Percentiles rank a stretch among this genome's conserved stretches.
These are phyloP conservation scores for Suillus fuscotomentosus DNA, from an alignment of 768 basidiomycete species.

Conservation along the genomic window DNA sequence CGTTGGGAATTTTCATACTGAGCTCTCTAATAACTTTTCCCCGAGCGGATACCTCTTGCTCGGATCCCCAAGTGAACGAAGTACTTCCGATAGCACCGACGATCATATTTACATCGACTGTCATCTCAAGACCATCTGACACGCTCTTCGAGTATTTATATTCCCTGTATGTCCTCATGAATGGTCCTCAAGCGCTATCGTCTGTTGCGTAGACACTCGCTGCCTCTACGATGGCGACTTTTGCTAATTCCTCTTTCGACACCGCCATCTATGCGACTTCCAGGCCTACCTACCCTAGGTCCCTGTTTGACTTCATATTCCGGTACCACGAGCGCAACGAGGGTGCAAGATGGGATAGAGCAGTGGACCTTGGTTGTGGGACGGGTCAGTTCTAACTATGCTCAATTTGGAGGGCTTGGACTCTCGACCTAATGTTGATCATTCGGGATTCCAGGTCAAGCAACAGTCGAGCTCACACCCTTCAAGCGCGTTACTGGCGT, in stretches of 20 bases:
- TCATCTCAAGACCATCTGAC: slow-evolving; percentile 2
- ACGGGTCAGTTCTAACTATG: slow-evolving; percentile 51
- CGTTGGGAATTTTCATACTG: too few relatives aligned
- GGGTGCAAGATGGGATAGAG: slow-evolving; percentile 45
- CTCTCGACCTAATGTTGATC: not conserved
- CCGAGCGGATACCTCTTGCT: too few relatives aligned
- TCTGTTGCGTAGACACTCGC: not conserved
- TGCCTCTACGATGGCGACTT: slow-evolving; percentile 61
- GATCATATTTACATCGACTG: not conserved
- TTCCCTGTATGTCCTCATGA: not conserved
- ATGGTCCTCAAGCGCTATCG: not conserved
- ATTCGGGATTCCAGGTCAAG: slow-evolving; percentile 53
- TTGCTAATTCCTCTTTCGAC: slow-evolving; percentile 69
- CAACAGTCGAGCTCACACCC: slow-evolving; percentile 52
- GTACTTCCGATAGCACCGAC: not conserved
- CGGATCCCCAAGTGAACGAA: too few relatives aligned
- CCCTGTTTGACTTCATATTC: slow-evolving; percentile 63
- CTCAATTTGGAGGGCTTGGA: not conserved
- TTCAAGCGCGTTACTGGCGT: slow-evolving; percentile 67
- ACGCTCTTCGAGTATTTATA: not conserved
- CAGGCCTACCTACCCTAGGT: slow-evolving; percentile 70
- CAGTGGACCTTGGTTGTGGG: slow-evolving; percentile 81
- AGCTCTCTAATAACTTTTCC: too few relatives aligned
- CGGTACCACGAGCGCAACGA: slow-evolving; percentile 46
- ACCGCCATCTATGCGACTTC: slow-evolving; percentile 63